phyloP scores from a whole-genome alignment of 257 asterid genomes.

The Perilla frutescens region DNA sequence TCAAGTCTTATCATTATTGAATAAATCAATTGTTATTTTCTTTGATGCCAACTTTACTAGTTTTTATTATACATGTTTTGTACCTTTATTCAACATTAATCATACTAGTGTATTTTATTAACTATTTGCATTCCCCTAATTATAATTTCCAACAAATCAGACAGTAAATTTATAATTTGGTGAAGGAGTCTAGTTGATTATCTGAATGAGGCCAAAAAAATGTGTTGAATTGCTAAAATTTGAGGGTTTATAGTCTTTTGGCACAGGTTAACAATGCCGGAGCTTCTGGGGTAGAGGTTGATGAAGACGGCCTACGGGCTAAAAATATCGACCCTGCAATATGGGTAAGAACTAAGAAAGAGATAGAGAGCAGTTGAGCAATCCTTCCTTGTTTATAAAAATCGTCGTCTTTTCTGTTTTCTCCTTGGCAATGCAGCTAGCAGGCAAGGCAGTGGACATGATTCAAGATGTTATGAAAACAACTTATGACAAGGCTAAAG shows the following conservation, averaged over 20 bases:
- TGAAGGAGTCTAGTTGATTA: background rate
- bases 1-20: too few species aligned
- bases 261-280: conserved; percentile 88
- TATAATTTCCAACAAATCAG: background rate
- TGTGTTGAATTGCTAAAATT: background rate
- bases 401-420: background rate
- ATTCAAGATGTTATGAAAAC: conserved; percentile 63
- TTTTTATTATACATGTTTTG: background rate
- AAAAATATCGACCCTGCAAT: conserved; percentile 57
- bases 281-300: conserved; percentile 74
- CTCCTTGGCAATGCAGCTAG: conserved; percentile 52
- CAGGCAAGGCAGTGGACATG: conserved; percentile 64
- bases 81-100: too few species aligned
- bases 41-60: background rate
- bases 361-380: background rate
- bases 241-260: background rate
- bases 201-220: background rate
- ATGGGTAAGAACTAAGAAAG: conserved; percentile 54
- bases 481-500: conserved; percentile 58
- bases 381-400: background rate
- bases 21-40: too few species aligned
- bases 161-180: background rate
- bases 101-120: background rate
- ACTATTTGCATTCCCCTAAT: background rate
- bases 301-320: conserved; percentile 63